Evolutionary conservation across 2,329 filamentous ascomycete species (phyloP).

Genomic region (Apiospora phragmitis): DNA sequence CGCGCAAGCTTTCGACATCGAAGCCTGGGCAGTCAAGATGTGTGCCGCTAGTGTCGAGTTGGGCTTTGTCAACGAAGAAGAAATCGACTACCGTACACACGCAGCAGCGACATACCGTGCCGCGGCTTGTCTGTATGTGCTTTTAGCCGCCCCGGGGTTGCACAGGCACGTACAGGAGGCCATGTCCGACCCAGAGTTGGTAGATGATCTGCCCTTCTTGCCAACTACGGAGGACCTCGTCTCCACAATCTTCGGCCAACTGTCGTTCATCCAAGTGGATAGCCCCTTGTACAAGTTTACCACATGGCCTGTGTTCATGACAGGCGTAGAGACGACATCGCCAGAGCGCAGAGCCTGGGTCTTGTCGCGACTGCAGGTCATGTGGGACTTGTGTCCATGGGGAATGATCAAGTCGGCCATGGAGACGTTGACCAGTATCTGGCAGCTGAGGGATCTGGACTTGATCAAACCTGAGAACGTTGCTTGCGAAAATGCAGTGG

Average conservation of each 20-base stretch:
- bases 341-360: conserved; percentile 49
- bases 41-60: conserved; percentile 29
- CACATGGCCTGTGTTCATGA: conserved; percentile 60
- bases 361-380: conserved; percentile 45
- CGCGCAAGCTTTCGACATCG: conserved; percentile 42
- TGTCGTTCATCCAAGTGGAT: conserved; percentile 46
- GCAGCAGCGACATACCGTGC: conserved; percentile 48
- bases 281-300: conserved; percentile 60
- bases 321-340: conserved; percentile 54
- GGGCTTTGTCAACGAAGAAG: conserved; percentile 37
- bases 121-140: conserved; percentile 47
- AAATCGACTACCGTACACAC: conserved; percentile 39
- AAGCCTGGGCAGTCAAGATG: conserved; percentile 42
- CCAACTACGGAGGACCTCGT: conserved; percentile 47
- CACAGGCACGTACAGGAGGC: conserved; percentile 19
- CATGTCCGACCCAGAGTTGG: background rate
- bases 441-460: conserved; percentile 42
- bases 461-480: conserved; percentile 17
- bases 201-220: conserved; percentile 29
- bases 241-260: conserved; percentile 50
- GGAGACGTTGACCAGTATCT: conserved; percentile 49
- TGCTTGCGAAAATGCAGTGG: background rate
- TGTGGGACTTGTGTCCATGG: conserved; percentile 49
- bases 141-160: conserved; percentile 34
- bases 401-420: conserved; percentile 52